Evolutionary conservation across 2,329 filamentous ascomycete species (phyloP).

Genomic region (Trichophyton simii): DNA sequence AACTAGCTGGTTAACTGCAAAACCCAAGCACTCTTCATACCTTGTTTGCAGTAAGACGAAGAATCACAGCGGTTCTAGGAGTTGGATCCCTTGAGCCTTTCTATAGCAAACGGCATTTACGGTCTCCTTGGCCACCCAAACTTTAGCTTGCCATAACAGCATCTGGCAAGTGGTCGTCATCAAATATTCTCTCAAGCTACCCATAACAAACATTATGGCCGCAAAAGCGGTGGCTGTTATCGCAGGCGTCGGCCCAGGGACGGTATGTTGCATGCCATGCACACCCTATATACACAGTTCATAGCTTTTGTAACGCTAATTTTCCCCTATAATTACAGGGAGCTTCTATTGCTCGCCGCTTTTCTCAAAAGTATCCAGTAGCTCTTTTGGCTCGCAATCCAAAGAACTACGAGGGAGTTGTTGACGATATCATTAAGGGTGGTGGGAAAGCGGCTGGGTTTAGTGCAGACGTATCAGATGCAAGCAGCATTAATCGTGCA

Average conservation of each 20-base stretch:
- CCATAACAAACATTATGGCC: constrained; percentile 17
- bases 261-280: constrained; percentile 17
- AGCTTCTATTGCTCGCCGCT: constrained; percentile 47
- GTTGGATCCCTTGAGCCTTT: too few relatives aligned
- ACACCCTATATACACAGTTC: not conserved
- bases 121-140: too few relatives aligned
- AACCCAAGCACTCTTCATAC: too few relatives aligned
- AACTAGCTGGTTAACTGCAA: too few relatives aligned
- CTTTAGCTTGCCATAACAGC: too few relatives aligned
- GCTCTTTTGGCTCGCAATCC: constrained; percentile 48
- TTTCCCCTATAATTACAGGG: constrained; percentile 24
- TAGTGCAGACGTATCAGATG: constrained; percentile 45
- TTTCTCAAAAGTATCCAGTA: constrained; percentile 46
- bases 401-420: constrained; percentile 43
- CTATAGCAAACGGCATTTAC: too few relatives aligned
- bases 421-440: constrained; percentile 45
- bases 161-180: not conserved
- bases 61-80: too few relatives aligned
- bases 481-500: constrained; percentile 40
- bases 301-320: not conserved
- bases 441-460: constrained; percentile 51
- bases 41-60: too few relatives aligned
- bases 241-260: constrained; percentile 37
- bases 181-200: not conserved
- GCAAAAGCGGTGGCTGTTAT: constrained; percentile 34